phyloP scores from a whole-genome alignment of 129 eudicot genomes.

The Flaveria linearis region DNA sequence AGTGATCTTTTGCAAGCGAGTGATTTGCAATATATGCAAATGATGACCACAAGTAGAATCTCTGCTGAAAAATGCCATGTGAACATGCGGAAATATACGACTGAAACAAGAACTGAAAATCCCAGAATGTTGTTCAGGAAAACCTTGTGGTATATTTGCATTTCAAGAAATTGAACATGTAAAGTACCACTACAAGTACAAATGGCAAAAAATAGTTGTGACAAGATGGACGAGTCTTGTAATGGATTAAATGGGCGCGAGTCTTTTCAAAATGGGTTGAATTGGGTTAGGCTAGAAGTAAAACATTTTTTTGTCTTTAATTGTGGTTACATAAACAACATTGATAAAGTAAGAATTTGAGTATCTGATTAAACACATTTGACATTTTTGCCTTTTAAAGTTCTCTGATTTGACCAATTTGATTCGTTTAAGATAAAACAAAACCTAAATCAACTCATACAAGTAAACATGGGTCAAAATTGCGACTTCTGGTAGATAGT shows the following conservation, averaged over 20 bases:
- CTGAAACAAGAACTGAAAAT: constrained; percentile 52
- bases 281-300: background rate
- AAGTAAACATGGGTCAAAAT: too few species aligned
- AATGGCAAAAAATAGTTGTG: background rate
- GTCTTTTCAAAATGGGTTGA: background rate
- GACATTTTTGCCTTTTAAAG: background rate
- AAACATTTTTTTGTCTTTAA: too few species aligned
- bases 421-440: background rate
- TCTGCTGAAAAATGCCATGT: constrained; percentile 70
- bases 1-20: too few species aligned
- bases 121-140: constrained; percentile 72
- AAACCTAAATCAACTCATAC: too few species aligned
- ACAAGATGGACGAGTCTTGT: background rate
- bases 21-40: constrained; percentile 7
- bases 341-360: too few species aligned
- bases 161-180: background rate
- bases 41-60: constrained; percentile 49
- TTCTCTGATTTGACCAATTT: background rate
- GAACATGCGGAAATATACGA: constrained; percentile 51
- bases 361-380: too few species aligned
- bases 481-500: background rate
- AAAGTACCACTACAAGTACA: background rate
- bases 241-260: background rate
- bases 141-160: constrained; percentile 71
- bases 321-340: too few species aligned